Evolutionary conservation across 345 rosid genomes (phyloP).

Genomic region (Arabidopsis thaliana): TAIR10.1 NC_003076.8:7586501-7587000

Average conservation of each 20-base stretch:
- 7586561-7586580: constrained; percentile 98
- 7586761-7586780: not conserved
- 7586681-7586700: constrained; percentile 9
- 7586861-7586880: constrained; percentile 20
- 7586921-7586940: constrained; percentile 18
- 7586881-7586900: constrained; percentile 9
- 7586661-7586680: constrained; percentile 98
- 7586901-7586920: constrained; percentile 2
- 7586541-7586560: constrained; percentile 90
- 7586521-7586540: constrained; percentile 7
- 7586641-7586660: constrained; percentile 94
- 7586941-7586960: not conserved
- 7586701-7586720: not conserved
- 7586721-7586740: not conserved
- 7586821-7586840: constrained; percentile 8
- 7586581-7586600: constrained; percentile 98
- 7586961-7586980: constrained; percentile 28
- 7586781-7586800: constrained; percentile 23
- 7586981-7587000: not conserved
- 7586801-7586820: not conserved
- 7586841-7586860: constrained; percentile 9
- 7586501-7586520: constrained; percentile 19
- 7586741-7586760: constrained; percentile 1
- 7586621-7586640: constrained; percentile 94
- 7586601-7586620: constrained; percentile 95